These are phyloP conservation scores for Cyanodermella asteris DNA, from an alignment of 2,329 filamentous ascomycete species.

Conservation along the genomic window DNA sequence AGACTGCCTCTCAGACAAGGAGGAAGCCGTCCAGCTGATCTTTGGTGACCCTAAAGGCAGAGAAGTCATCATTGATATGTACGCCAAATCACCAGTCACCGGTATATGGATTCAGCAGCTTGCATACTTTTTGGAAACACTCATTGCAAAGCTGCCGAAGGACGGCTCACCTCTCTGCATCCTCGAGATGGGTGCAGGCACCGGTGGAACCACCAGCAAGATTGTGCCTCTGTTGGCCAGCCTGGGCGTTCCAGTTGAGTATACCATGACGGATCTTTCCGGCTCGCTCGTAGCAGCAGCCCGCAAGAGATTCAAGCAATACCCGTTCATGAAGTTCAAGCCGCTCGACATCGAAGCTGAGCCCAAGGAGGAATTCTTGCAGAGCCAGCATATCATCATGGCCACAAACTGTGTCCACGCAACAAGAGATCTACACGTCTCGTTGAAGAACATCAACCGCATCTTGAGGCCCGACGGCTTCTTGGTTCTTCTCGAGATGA, in stretches of 20 bases:
- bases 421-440: slow-evolving; percentile 11
- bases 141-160: slow-evolving; percentile 15
- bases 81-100: slow-evolving; percentile 17
- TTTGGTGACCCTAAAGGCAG: slow-evolving; percentile 17
- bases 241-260: slow-evolving; percentile 13
- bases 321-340: slow-evolving; percentile 9
- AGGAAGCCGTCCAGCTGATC: slow-evolving; percentile 18
- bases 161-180: slow-evolving; percentile 13
- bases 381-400: slow-evolving; percentile 14
- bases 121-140: slow-evolving; percentile 17
- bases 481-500: slow-evolving; percentile 15
- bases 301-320: slow-evolving; percentile 6
- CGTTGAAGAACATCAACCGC: slow-evolving; percentile 8
- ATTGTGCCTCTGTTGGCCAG: slow-evolving; percentile 12
- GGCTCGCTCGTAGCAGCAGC: slow-evolving; percentile 9
- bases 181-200: slow-evolving; percentile 22
- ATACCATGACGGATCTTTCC: slow-evolving; percentile 24
- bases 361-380: slow-evolving; percentile 8
- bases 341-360: slow-evolving; percentile 14
- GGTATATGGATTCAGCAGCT: slow-evolving; percentile 15
- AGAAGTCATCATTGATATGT: slow-evolving; percentile 16
- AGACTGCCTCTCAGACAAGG: slow-evolving; percentile 13
- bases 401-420: slow-evolving; percentile 17
- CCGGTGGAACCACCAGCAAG: slow-evolving; percentile 17
- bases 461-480: slow-evolving; percentile 13